These are phyloP conservation scores for Penicillium cosmopolitanum DNA, from an alignment of 495 filamentous ascomycete genomes.

Conservation along the genomic window DNA sequence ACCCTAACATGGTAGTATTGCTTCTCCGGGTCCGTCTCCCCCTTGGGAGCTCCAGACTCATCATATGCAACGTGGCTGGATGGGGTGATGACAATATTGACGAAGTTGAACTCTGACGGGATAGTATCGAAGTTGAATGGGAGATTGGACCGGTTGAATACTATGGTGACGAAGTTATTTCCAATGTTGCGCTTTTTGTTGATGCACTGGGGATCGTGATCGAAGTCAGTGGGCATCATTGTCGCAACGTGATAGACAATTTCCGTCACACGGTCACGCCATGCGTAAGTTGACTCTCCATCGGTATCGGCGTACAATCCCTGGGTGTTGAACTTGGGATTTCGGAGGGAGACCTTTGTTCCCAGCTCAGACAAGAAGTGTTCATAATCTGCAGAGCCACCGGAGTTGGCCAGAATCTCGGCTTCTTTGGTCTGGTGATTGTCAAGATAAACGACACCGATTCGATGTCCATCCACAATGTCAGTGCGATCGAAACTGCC, in stretches of 20 bases:
- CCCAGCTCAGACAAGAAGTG: conserved; percentile 81
- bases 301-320: conserved; percentile 86
- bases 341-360: conserved; percentile 74
- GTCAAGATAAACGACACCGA: conserved; percentile 90
- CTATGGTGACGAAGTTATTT: conserved; percentile 97
- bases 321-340: conserved; percentile 88
- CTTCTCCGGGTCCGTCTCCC: conserved; percentile 39
- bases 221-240: conserved; percentile 89
- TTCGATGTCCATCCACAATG: conserved; percentile 92
- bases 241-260: conserved; percentile 95
- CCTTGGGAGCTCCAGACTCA: conserved; percentile 27
- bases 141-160: conserved; percentile 92
- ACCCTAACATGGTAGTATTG: conserved; percentile 84
- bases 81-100: conserved; percentile 94
- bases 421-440: conserved; percentile 78
- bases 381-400: conserved; percentile 82
- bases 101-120: conserved; percentile 89
- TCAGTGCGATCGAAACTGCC: conserved; percentile 82
- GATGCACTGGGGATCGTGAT: conserved; percentile 72
- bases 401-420: conserved; percentile 83
- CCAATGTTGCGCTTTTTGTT: conserved; percentile 95
- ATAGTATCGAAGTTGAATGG: conserved; percentile 91
- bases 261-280: conserved; percentile 92
- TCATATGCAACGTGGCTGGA: conserved; percentile 60
- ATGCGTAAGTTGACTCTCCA: conserved; percentile 85